Conservation (phyloP, 495 filamentous ascomycete genomes). For the Aspergillus kassunensis region DNA sequence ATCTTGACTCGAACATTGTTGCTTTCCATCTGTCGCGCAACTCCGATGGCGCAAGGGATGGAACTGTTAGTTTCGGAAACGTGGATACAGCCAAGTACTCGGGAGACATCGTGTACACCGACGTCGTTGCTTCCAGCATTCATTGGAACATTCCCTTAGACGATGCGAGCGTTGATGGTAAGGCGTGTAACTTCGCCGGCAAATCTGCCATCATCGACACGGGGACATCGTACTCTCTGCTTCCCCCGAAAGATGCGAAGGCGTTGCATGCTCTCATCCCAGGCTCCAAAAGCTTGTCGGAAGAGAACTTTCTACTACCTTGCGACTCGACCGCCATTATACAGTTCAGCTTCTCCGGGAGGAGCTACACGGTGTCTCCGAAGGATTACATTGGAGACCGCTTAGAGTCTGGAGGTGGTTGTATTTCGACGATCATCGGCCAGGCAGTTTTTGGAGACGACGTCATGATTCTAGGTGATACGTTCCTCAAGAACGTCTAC, state of each 20-base stretch:
- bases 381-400: conserved; percentile 65
- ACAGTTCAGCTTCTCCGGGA: conserved; percentile 51
- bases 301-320: conserved; percentile 61
- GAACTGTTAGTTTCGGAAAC: conserved; percentile 72
- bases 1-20: conserved; percentile 61
- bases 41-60: conserved; percentile 61
- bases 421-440: conserved; percentile 61
- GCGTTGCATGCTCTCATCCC: conserved; percentile 63
- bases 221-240: conserved; percentile 71
- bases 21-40: conserved; percentile 62
- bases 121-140: conserved; percentile 32
- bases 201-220: conserved; percentile 72
- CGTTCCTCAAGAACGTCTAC: conserved; percentile 90
- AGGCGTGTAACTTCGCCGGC: conserved; percentile 43
- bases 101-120: conserved; percentile 62
- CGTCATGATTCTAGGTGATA: conserved; percentile 75
- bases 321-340: conserved; percentile 58
- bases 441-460: conserved; percentile 42
- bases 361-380: conserved; percentile 59
- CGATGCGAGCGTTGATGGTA: conserved; percentile 55
- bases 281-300: conserved; percentile 42
- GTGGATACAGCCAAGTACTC: conserved; percentile 60
- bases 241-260: conserved; percentile 60
- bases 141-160: conserved; percentile 69
- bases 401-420: conserved; percentile 33